Percentiles rank a stretch among this genome's conserved stretches.
Conservation (phyloP, 2,329 filamentous ascomycete species). For the Lecanicillium sp. region DNA sequence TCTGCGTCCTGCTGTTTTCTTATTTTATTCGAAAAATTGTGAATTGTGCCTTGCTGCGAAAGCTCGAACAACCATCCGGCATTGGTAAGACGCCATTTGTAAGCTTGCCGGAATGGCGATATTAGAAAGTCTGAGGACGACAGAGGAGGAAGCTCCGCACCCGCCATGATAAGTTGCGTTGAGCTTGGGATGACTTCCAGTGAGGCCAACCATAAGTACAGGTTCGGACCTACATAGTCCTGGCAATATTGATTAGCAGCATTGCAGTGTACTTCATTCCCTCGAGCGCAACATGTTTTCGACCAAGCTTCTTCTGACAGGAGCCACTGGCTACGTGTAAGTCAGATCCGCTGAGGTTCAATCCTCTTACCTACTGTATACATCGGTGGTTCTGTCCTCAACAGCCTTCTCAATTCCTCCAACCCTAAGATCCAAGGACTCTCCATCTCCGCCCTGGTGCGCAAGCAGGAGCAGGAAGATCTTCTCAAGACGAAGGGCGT, state of each 20-base stretch:
- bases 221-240: no score
- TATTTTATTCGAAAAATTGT: not conserved
- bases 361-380: not conserved
- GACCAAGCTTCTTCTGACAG: not conserved
- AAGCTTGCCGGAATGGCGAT: not conserved
- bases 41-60: not conserved
- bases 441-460: slow-evolving; percentile 21
- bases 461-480: slow-evolving; percentile 23
- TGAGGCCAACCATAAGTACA: not conserved
- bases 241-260: no score
- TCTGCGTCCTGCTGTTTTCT: not conserved
- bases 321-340: not conserved
- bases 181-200: no score
- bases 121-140: not conserved
- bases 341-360: not conserved
- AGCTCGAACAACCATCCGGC: not conserved
- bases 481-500: slow-evolving; percentile 19
- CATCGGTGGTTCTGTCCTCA: not conserved
- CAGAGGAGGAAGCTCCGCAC: not conserved
- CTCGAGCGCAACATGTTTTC: not conserved
- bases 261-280: no score
- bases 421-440: slow-evolving; percentile 17
- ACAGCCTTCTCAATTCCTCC: not conserved
- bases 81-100: slow-evolving; percentile 7
- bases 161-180: no score